phyloP scores from a whole-genome alignment of 148 eudicot species.

The Chenopodium album region DNA sequence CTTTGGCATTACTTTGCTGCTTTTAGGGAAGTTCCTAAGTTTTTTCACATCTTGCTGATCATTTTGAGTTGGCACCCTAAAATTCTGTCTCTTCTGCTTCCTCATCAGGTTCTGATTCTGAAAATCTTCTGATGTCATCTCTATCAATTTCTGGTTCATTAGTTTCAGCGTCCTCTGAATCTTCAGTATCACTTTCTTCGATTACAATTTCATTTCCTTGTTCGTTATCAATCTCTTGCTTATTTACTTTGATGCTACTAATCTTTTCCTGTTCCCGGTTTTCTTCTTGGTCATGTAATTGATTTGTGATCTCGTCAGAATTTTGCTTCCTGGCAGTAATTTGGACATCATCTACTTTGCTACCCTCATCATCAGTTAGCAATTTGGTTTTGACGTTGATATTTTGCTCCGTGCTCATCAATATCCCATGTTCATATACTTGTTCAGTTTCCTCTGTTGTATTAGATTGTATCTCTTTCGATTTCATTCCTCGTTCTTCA shows the following conservation, averaged over 20 bases:
- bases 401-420: background rate
- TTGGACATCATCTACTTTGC: background rate
- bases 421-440: background rate
- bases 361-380: background rate
- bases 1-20: background rate
- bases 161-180: slow-evolving; percentile 18
- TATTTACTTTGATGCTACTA: background rate
- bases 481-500: background rate
- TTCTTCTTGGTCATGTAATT: background rate
- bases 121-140: slow-evolving; percentile 23
- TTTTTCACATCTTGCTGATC: background rate
- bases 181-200: slow-evolving; percentile 18
- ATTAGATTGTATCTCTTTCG: slow-evolving; percentile 1
- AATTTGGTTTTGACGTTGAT: background rate
- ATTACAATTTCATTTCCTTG: slow-evolving; percentile 1
- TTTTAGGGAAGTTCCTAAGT: background rate
- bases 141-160: slow-evolving; percentile 19
- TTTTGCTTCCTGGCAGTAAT: background rate
- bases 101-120: slow-evolving; percentile 25
- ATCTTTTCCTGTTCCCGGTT: slow-evolving; percentile 10
- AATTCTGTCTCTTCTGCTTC: slow-evolving; percentile 31
- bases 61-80: background rate
- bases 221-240: slow-evolving; percentile 12
- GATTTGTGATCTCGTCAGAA: background rate
- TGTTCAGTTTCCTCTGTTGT: background rate